A percentile compares a stretch with the other conserved stretches of the same genome.
phyloP scores from a whole-genome alignment of 2,329 filamentous ascomycete species.

The Penicillium sp. region DNA sequence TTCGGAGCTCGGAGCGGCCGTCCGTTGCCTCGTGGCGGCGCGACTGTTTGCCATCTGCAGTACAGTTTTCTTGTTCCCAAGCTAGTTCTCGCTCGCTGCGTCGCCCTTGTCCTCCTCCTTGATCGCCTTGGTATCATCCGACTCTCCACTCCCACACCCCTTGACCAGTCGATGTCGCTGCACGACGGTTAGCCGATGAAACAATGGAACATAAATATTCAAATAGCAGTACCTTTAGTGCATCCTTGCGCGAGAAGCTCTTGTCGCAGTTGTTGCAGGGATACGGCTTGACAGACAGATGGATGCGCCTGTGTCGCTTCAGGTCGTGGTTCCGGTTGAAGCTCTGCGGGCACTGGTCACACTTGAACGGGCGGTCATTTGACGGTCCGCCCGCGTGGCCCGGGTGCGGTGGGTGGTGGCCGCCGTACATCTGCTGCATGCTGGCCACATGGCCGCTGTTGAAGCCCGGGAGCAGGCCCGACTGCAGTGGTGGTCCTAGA shows the following conservation, averaged over 20 bases:
- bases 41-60: not conserved
- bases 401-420: slow-evolving; percentile 56
- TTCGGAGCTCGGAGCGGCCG: not conserved
- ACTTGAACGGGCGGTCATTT: slow-evolving; percentile 90
- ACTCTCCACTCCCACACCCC: slow-evolving; percentile 62
- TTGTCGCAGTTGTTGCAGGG: slow-evolving; percentile 92
- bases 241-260: slow-evolving; percentile 95
- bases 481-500: slow-evolving; percentile 63
- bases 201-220: not conserved
- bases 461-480: slow-evolving; percentile 62
- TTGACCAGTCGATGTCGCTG: slow-evolving; percentile 71
- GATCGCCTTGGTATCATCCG: slow-evolving; percentile 18
- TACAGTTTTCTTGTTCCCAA: not conserved
- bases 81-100: slow-evolving; percentile 17
- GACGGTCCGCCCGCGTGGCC: slow-evolving; percentile 60
- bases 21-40: not conserved
- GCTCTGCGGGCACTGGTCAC: slow-evolving; percentile 86
- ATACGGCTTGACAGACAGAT: slow-evolving; percentile 93
- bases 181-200: not conserved
- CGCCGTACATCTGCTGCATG: slow-evolving; percentile 65
- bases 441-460: slow-evolving; percentile 65
- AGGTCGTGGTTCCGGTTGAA: slow-evolving; percentile 97
- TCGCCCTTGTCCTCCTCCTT: slow-evolving; percentile 28
- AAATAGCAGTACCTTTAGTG: slow-evolving; percentile 75
- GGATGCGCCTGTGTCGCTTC: slow-evolving; percentile 94